Conservation (phyloP, 176 grass and related monocot species). For the sorghum (Sorghum bicolor) region DNA sequence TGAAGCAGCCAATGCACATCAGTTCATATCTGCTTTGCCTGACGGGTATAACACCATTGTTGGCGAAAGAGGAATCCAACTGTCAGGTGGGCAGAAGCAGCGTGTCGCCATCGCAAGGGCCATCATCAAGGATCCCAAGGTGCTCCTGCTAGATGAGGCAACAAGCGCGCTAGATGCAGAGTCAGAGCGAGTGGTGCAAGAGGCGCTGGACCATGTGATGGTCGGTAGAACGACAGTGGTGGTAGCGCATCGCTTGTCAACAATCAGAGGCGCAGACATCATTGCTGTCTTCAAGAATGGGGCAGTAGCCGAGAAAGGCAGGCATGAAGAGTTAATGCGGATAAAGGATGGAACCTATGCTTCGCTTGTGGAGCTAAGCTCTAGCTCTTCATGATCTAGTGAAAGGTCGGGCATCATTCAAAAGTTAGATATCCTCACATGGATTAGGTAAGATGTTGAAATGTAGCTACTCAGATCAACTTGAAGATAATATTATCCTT, state of each 20-base stretch:
- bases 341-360: slow-evolving; percentile 57
- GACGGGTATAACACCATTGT: slow-evolving; percentile 63
- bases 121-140: slow-evolving; percentile 63
- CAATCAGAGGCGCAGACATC: slow-evolving; percentile 52
- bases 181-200: slow-evolving; percentile 65
- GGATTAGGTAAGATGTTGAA: not conserved
- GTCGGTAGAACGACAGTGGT: slow-evolving; percentile 49
- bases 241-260: slow-evolving; percentile 66
- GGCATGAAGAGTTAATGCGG: slow-evolving; percentile 53
- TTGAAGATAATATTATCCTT: no score
- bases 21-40: slow-evolving; percentile 65
- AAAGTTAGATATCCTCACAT: not conserved
- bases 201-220: slow-evolving; percentile 67
- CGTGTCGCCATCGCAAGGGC: slow-evolving; percentile 78
- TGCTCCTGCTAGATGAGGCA: slow-evolving; percentile 75
- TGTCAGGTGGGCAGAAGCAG: slow-evolving; percentile 85
- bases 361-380: slow-evolving; percentile 58
- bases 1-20: slow-evolving; percentile 65
- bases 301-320: slow-evolving; percentile 55
- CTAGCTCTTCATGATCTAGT: slow-evolving; percentile 13
- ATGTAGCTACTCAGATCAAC: not conserved
- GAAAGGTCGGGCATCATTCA: not conserved
- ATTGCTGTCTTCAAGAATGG: slow-evolving; percentile 64
- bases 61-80: slow-evolving; percentile 66
- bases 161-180: slow-evolving; percentile 80